Evolutionary conservation across 1,284 basidiomycete species (phyloP).

Genomic region (Sutorius eximius): DNA sequence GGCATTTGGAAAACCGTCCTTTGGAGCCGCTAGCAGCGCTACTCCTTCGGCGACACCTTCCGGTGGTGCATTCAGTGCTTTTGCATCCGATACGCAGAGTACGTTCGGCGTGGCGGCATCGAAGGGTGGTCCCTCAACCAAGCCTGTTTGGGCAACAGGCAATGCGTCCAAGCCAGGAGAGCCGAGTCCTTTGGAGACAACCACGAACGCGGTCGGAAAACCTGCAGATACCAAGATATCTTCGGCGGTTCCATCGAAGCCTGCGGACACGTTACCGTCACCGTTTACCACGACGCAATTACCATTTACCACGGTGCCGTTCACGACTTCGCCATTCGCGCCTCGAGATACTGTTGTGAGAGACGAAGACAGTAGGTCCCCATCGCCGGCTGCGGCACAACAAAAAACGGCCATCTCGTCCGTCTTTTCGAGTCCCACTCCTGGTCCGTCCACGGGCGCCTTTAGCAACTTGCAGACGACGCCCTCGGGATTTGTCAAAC

Average conservation of each 20-base stretch:
- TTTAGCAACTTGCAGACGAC: conserved; percentile 39
- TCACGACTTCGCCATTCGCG: conserved; percentile 1
- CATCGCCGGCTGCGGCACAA: conserved; percentile 22
- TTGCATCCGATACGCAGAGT: conserved; percentile 25
- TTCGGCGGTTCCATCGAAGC: conserved; percentile 1
- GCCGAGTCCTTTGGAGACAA: not conserved
- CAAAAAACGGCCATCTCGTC: conserved; percentile 11
- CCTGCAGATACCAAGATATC: conserved; percentile 6
- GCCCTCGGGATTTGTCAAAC: conserved; percentile 38
- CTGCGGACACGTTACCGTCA: not conserved
- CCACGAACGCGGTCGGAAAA: conserved; percentile 4
- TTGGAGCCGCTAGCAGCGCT: conserved; percentile 25
- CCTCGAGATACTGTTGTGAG: conserved; percentile 15
- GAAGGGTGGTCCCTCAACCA: conserved; percentile 18
- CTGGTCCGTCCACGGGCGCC: conserved; percentile 33
- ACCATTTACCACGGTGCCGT: not conserved
- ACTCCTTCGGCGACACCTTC: conserved; percentile 7
- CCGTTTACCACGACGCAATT: no score
- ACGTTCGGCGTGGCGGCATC: conserved; percentile 22
- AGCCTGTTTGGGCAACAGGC: conserved; percentile 23
- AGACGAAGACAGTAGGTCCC: conserved; percentile 30
- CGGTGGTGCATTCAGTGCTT: conserved; percentile 34
- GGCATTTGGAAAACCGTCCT: conserved; percentile 23
- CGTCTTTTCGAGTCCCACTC: conserved; percentile 18
- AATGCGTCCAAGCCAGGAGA: conserved; percentile 11